phyloP scores from a whole-genome alignment of 106 monocot species.

The Acanthochlamys bracteata region DNA sequence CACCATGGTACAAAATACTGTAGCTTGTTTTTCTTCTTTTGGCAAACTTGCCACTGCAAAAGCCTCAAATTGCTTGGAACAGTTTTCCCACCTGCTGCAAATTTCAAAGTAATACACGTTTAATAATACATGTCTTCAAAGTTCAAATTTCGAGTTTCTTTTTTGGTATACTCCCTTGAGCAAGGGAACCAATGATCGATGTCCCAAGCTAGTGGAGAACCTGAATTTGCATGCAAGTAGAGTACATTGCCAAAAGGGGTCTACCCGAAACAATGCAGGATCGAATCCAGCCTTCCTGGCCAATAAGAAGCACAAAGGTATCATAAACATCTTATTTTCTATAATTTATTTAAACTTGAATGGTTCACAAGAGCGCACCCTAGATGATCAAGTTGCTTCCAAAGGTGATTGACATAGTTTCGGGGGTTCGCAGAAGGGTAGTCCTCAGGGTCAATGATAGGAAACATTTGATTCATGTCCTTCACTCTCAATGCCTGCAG shows the following conservation, averaged over 20 bases:
- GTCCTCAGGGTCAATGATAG: slow-evolving; percentile 46
- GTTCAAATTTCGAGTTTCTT: neutral
- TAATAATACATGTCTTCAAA: too few species aligned
- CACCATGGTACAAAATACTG: slow-evolving; percentile 91
- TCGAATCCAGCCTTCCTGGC: slow-evolving; percentile 89
- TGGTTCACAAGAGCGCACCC: slow-evolving; percentile 27
- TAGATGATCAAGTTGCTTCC: slow-evolving; percentile 91
- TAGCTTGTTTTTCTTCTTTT: slow-evolving; percentile 73
- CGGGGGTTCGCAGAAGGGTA: slow-evolving; percentile 40
- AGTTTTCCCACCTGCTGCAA: slow-evolving; percentile 78
- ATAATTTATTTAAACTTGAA: neutral
- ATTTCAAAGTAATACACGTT: neutral
- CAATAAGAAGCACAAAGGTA: neutral
- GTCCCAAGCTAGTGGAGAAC: slow-evolving; percentile 83
- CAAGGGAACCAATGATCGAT: slow-evolving; percentile 97
- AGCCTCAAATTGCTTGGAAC: slow-evolving; percentile 75
- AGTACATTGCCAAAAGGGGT: slow-evolving; percentile 81
- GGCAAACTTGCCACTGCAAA: slow-evolving; percentile 75
- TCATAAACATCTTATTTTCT: neutral
- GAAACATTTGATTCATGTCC: slow-evolving; percentile 73
- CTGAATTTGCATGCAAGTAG: slow-evolving; percentile 66
- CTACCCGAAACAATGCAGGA: slow-evolving; percentile 82
- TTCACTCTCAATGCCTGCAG: slow-evolving; percentile 49
- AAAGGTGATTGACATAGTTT: slow-evolving; percentile 55
- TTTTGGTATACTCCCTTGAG: slow-evolving; percentile 31